Evolutionary conservation across 2,329 filamentous ascomycete genomes (phyloP), one percentile per base, ranked within the genome.

Genomic region (Helminthosporium solani): DNA sequence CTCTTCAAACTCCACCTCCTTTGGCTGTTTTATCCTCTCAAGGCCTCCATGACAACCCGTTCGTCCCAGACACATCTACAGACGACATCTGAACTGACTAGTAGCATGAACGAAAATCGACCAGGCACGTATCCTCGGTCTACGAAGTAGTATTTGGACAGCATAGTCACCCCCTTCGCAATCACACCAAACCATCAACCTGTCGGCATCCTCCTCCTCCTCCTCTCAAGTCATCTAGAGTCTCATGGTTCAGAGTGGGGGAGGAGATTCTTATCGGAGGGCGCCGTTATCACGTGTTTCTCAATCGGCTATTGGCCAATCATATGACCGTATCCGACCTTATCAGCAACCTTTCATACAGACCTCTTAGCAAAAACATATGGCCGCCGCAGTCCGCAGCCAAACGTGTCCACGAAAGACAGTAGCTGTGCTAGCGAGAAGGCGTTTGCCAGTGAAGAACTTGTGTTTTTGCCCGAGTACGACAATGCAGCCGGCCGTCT

Each of bases 401-500:
- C 25, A 39, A 23, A 35, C 16, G 25, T 27, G 33, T 52, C 48
- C 47, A 39, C 40, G 18, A 33, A 50, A 46, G 52, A 58, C 41
- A 31, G 41, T 35, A 50, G 43, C 49, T 50, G 49, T 50, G 44
- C 47, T n/a, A n/a, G n/a, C n/a, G n/a, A n/a, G n/a, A n/a, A 40
- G 52, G 27, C 35, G 43, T 23, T 52, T 25, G 49, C 47, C 56
- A 57, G 56, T 64, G 60, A 54, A 66, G 52, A 60, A 52, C 31
- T 42, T 48, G 54, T 38, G 40, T 47, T 46, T 31, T 44, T 58
- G 33, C 38, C 61, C 61, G 61, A 60, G 56, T 46, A 42, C 52
- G 53, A 62, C 62, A 57, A 61, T 51, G 47, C 50, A 27, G 35
- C 62, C 63, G 63, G 63, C 60, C 54, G 54, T 47, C 59, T 67